phyloP scores from a whole-genome alignment of 768 basidiomycete genomes.

The Gautieria morchelliformis region DNA sequence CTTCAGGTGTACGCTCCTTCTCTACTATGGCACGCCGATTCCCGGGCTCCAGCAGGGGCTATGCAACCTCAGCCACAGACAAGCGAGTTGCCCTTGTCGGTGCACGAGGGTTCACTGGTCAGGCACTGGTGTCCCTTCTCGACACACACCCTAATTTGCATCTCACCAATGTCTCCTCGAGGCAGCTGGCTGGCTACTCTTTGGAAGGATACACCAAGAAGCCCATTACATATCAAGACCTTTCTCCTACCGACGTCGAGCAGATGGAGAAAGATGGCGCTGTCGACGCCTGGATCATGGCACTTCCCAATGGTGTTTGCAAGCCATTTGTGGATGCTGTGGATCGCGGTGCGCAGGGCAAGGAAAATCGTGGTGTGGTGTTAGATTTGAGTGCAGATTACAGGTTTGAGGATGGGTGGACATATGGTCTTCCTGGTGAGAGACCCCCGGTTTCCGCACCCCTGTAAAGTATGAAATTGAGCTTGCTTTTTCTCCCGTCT shows the following conservation, averaged over 20 bases:
- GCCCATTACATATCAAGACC: conserved; percentile 65
- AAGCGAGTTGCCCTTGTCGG: conserved; percentile 94
- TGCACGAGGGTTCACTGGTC: conserved; percentile 92
- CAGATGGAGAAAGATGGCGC: conserved; percentile 81
- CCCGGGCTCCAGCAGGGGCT: conserved; percentile 57
- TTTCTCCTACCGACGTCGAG: conserved; percentile 70
- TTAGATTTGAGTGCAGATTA: conserved; percentile 94
- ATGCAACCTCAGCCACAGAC: conserved; percentile 59
- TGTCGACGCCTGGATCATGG: conserved; percentile 99
- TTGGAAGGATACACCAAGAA: conserved; percentile 77
- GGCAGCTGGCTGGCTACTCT: conserved; percentile 78
- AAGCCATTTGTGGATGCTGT: conserved; percentile 96
- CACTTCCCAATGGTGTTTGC: conserved; percentile 93
- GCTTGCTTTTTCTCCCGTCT: conserved; percentile 19
- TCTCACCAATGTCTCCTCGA: conserved; percentile 93
- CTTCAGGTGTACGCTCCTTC: conserved; percentile 40
- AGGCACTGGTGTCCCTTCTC: conserved; percentile 80
- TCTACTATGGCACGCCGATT: conserved; percentile 46
- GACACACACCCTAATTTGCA: conserved; percentile 81
- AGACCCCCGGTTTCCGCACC: conserved; percentile 11
- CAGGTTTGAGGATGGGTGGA: conserved; percentile 91
- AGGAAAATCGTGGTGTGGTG: conserved; percentile 58
- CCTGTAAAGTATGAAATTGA: conserved; percentile 24
- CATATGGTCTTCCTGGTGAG: conserved; percentile 98
- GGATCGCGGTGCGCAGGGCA: conserved; percentile 61